Base-by-base conservation (phyloP, 2,329 filamentous ascomycete species). In the Beauveria sp. region DNA sequence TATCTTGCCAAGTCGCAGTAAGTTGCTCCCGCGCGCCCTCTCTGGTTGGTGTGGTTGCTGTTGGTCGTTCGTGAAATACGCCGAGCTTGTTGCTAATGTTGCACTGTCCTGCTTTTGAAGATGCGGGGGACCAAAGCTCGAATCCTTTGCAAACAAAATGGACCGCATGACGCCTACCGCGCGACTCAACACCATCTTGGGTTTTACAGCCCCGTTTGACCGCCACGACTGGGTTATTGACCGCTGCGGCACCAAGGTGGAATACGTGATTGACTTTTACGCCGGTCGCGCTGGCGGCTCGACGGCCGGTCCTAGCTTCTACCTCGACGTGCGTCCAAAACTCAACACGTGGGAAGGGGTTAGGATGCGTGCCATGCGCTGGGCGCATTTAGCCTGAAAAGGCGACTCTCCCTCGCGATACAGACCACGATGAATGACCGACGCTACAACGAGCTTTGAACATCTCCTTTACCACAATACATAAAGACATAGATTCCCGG, bases 231-330 rank as follows among this genome's bases (percentile, higher is more conserved):
- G 95, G 95, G 86, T 97, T 26, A 88, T 99, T 42, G 93, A 99
- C 75, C 82, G 95, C 57, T 98, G 95, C 71, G 93, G 90, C 34
- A 88, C 80, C 22, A 85, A 85, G 69, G 78, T 99, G 54, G 95
- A 98, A 69, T 99, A 99, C 72, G 89, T 99, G 45, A 99, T 99
- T 73, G 95, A 99, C 75, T 99, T 99, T 69, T 99, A 99, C 72
- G 86, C 91, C 5, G 95, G 95, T 0, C 78, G 82, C 6, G 74
- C 76, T 3, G 72, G 71, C 22, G 70, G 69, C 28, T 51, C 58
- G 26, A 70, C 71, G 34, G 71, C 74, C 2, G 74, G 71, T 0
- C 76, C 79, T 6, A 87, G 85, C 65, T 89, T 89, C 70, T 88
- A 87, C 67, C 74, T 89, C 18, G 85, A 89, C 67, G 86, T 89